Conservation (phyloP, 495 filamentous ascomycete genomes). For the Podospora bellae-mahoneyi region DNA sequence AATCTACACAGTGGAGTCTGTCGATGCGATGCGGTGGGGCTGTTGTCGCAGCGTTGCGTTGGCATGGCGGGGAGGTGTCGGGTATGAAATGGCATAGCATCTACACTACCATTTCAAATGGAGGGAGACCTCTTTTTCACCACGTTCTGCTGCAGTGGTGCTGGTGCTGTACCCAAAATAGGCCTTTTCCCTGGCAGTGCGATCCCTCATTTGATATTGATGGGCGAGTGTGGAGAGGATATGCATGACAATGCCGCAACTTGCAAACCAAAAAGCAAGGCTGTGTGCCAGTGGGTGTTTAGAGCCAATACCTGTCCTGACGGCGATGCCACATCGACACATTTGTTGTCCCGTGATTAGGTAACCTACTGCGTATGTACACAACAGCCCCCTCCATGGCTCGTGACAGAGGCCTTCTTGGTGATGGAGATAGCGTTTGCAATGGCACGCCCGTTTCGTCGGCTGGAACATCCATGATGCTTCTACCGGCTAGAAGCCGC, state of each 20-base stretch:
- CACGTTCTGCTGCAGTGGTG: constrained; percentile 8
- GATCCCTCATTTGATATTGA: constrained; percentile 2
- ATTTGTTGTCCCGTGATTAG: constrained; percentile 18
- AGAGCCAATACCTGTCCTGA: constrained; percentile 20
- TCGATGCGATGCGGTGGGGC: constrained; percentile 23
- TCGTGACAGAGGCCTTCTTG: neutral
- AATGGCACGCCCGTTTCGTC: neutral
- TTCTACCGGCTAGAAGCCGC: constrained; percentile 7
- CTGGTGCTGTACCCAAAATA: constrained; percentile 17
- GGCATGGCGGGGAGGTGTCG: constrained; percentile 24
- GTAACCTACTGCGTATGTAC: neutral
- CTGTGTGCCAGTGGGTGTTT: constrained; percentile 16
- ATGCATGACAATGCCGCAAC: constrained; percentile 23
- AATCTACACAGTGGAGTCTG: constrained; percentile 18
- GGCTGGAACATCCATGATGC: constrained; percentile 3
- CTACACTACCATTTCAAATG: neutral
- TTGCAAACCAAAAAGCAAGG: constrained; percentile 20
- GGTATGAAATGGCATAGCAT: constrained; percentile 9
- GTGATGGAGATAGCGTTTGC: constrained; percentile 9
- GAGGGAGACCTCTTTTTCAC: constrained; percentile 1
- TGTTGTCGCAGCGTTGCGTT: constrained; percentile 29
- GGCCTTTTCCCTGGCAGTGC: constrained; percentile 15
- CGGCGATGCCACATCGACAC: constrained; percentile 21
- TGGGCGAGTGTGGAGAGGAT: constrained; percentile 10
- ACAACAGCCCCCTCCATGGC: neutral